Conservation (phyloP, 2,329 filamentous ascomycete genomes). For the Talaromyces piceae region DNA sequence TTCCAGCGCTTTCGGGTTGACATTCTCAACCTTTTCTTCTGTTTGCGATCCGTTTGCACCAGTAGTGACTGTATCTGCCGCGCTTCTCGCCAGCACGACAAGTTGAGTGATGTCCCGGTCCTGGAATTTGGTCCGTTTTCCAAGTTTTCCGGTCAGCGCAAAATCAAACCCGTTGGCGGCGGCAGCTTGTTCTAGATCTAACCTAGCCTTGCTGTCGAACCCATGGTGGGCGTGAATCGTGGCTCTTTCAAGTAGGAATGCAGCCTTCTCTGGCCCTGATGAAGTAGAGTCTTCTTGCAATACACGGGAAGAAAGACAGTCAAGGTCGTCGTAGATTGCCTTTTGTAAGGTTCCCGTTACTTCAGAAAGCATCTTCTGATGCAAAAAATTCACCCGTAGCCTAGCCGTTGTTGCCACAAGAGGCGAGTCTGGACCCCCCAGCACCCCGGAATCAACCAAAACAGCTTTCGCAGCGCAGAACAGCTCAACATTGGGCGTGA, state of each 20-base stretch:
- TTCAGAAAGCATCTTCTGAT: constrained; percentile 61
- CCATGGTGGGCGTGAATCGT: constrained; percentile 80
- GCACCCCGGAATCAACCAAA: constrained; percentile 42
- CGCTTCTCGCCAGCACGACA: constrained; percentile 80
- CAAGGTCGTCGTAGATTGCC: constrained; percentile 53
- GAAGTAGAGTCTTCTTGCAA: constrained; percentile 17
- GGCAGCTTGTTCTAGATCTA: constrained; percentile 62
- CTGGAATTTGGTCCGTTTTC: constrained; percentile 51
- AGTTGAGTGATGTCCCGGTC: constrained; percentile 63
- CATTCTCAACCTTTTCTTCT: constrained; percentile 21
- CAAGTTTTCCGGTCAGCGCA: constrained; percentile 74
- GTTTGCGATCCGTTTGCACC: constrained; percentile 6
- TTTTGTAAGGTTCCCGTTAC: constrained; percentile 53
- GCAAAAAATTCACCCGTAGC: constrained; percentile 65
- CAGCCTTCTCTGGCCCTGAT: constrained; percentile 48
- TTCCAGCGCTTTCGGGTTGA: constrained; percentile 60
- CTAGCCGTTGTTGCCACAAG: constrained; percentile 50
- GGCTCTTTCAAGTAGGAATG: constrained; percentile 74
- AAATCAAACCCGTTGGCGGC: constrained; percentile 66
- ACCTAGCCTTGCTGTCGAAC: constrained; percentile 64
- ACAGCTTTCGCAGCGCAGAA: constrained; percentile 66
- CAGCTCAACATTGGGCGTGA: constrained; percentile 77
- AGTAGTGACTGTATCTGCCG: constrained; percentile 15
- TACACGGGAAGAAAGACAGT: constrained; percentile 39
- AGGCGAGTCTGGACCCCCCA: constrained; percentile 33